Base-by-base conservation (phyloP, 371 early-diverging fungal species). In the Racocetra persica region DNA sequence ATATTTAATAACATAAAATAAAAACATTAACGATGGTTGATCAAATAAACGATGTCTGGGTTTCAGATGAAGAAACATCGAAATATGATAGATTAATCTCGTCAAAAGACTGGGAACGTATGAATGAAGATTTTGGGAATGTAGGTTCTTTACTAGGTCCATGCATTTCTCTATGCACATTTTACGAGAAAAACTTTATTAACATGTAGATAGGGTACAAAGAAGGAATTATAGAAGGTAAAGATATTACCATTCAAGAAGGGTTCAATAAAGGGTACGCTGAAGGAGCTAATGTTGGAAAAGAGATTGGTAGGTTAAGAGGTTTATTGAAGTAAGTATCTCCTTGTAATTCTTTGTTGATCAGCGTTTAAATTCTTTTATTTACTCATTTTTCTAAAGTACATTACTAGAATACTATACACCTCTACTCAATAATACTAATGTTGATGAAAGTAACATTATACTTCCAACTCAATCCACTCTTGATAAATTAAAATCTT, bases 171-270 rank as follows among this genome's bases (percentile, higher is more conserved):
- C 28, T 3, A 28, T 65, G 8, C 26, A 14, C 16, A 28, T 65
- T 65, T 16, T 2, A 63, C 5, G 26, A 28, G 32, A 16, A 16
- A 13, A 32, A 14, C 14, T 55, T 52, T 69, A 22, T 36, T 22
- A 45, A 22, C 16, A 63, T 65, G 16, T 49, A 92, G 92, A 85
- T 85, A 49, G 93, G 93, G 1, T 92, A 91, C 80, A 90, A 89
- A 71, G 92, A 90, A 77, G 93, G 93, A 28, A 88, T 91, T 62
- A 81, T 87, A 4, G 92, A 90, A 82, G 92, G 90, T 65, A 91
- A 92, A 80, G 90, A 91, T 74, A 82, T 84, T 4, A 84, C 86
- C n/a, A 85, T 92, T 84, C 92, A 92, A 77, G 67, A 84, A 63
- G 92, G 92, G 0, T 92, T 92, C 81, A 89, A 92, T 85, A 67